Percentiles rank a stretch among this genome's conserved stretches.
Conservation (phyloP, 176 grass and related monocot genomes). For the Ampelocalamus luodianensis region DNA sequence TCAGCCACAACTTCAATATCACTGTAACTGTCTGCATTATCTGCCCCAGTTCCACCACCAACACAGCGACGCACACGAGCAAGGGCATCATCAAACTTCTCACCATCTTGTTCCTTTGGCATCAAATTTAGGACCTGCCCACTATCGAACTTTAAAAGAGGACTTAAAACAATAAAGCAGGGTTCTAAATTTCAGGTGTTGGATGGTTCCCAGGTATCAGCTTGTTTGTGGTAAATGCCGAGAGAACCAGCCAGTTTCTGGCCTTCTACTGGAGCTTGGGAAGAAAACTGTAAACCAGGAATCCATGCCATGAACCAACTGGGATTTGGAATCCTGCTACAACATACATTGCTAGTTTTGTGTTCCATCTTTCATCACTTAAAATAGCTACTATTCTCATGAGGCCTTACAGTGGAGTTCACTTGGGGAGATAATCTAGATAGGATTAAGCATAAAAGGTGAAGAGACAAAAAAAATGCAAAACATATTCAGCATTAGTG, state of each 20-base stretch:
- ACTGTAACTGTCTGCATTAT: slow-evolving; percentile 76
- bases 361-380: neutral
- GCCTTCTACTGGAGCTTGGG: neutral
- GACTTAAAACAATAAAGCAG: slow-evolving; percentile 29
- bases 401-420: neutral
- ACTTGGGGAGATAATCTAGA: slow-evolving; percentile 7
- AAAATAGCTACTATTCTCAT: neutral
- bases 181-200: neutral
- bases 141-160: slow-evolving; percentile 37
- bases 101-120: slow-evolving; percentile 79
- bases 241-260: neutral
- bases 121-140: slow-evolving; percentile 71
- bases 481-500: slow-evolving; percentile 2
- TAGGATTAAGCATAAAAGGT: neutral
- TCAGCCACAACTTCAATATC: slow-evolving; percentile 93
- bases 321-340: slow-evolving; percentile 30
- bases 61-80: slow-evolving; percentile 79
- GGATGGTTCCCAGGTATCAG: slow-evolving; percentile 23
- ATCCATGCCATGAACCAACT: slow-evolving; percentile 30
- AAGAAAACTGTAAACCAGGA: slow-evolving; percentile 23
- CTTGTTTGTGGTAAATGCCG: neutral
- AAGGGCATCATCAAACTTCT: slow-evolving; percentile 82
- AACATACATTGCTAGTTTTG: slow-evolving; percentile 1
- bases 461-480: neutral
- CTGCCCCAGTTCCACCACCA: slow-evolving; percentile 74